Evolutionary conservation across 371 early-diverging fungal species (phyloP).

Genomic region (Rhizomucor pusillus): DNA sequence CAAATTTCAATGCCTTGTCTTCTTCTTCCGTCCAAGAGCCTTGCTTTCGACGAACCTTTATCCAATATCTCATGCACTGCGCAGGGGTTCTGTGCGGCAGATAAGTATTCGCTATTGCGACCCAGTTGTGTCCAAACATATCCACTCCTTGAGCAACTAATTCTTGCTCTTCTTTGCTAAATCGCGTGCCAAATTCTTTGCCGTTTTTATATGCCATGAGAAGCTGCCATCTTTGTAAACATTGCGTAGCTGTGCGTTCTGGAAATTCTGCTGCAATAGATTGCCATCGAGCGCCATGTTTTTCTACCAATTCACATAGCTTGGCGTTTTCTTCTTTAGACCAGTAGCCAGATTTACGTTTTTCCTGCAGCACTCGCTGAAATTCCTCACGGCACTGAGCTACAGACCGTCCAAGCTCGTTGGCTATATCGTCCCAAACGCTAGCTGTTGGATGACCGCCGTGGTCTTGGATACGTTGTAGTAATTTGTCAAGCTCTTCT

Average conservation of each 20-base stretch:
- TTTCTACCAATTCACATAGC: constrained; percentile 8
- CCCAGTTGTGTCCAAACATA: constrained; percentile 45
- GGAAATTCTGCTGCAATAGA: constrained; percentile 5
- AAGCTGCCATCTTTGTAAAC: constrained; percentile 24
- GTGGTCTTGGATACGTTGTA: constrained; percentile 2
- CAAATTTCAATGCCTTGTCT: constrained; percentile 23
- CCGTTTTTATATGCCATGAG: constrained; percentile 5
- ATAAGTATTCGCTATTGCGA: constrained; percentile 32
- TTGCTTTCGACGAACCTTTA: background rate
- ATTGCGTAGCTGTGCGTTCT: constrained; percentile 14
- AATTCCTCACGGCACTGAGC: constrained; percentile 23
- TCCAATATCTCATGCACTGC: constrained; percentile 30
- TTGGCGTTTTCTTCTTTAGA: constrained; percentile 25
- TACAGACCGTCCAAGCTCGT: constrained; percentile 10
- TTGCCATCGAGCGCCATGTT: constrained; percentile 16
- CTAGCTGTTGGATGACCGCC: background rate
- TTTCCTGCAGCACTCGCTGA: background rate
- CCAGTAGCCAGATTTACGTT: constrained; percentile 12
- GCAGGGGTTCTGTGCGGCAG: constrained; percentile 36
- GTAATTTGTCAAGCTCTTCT: constrained; percentile 11
- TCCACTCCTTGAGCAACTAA: constrained; percentile 33
- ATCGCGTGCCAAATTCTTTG: constrained; percentile 2
- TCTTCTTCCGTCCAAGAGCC: constrained; percentile 29
- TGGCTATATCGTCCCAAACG: constrained; percentile 24
- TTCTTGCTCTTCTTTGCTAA: constrained; percentile 27